A percentile compares a stretch with the other conserved stretches of the same genome.
Evolutionary conservation across 2,329 filamentous ascomycete genomes (phyloP).

Genomic region (Chaetomium sp.): DNA sequence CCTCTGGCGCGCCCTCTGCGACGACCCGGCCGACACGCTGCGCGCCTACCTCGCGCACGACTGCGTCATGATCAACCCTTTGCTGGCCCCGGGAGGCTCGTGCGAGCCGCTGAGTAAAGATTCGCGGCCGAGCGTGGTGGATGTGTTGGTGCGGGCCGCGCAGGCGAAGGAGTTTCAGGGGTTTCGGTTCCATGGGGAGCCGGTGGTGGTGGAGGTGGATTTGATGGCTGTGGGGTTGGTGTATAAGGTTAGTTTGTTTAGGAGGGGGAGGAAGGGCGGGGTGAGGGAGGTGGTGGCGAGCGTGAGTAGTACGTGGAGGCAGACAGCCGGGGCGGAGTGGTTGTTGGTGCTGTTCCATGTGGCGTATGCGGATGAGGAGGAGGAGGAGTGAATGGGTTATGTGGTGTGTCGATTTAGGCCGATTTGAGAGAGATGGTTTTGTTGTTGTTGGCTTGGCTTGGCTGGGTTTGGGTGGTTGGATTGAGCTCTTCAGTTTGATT

Average conservation of each 20-base stretch:
- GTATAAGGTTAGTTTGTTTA: slow-evolving; percentile 41
- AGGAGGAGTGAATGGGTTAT: slow-evolving; percentile 21
- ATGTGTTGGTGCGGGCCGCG: no score
- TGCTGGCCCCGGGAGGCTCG: slow-evolving; percentile 38
- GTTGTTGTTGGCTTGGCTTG: not conserved
- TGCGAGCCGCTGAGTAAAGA: slow-evolving; percentile 37
- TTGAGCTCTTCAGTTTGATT: no score
- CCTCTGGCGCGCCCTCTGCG: slow-evolving; percentile 44
- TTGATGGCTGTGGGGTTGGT: slow-evolving; percentile 44
- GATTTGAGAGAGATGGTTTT: not conserved
- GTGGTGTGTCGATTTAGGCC: no score
- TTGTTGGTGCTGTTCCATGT: slow-evolving; percentile 34
- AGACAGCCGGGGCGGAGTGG: slow-evolving; percentile 45
- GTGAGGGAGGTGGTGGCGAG: slow-evolving; percentile 38
- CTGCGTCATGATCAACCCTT: slow-evolving; percentile 44
- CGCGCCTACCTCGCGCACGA: slow-evolving; percentile 45
- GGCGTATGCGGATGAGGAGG: slow-evolving; percentile 29
- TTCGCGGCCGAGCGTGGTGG: slow-evolving; percentile 37
- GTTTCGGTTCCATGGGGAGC: slow-evolving; percentile 41
- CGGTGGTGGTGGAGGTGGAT: slow-evolving; percentile 44
- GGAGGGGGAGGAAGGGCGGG: slow-evolving; percentile 33
- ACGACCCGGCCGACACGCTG: slow-evolving; percentile 40
- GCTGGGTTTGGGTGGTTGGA: not conserved
- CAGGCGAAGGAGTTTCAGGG: slow-evolving; percentile 35
- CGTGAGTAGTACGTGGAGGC: slow-evolving; percentile 40